A percentile compares a stretch with the other conserved stretches of the same genome.
These are phyloP conservation scores for Corylus heterophylla DNA, from an alignment of 306 rosid species.

Conservation along the genomic window DNA sequence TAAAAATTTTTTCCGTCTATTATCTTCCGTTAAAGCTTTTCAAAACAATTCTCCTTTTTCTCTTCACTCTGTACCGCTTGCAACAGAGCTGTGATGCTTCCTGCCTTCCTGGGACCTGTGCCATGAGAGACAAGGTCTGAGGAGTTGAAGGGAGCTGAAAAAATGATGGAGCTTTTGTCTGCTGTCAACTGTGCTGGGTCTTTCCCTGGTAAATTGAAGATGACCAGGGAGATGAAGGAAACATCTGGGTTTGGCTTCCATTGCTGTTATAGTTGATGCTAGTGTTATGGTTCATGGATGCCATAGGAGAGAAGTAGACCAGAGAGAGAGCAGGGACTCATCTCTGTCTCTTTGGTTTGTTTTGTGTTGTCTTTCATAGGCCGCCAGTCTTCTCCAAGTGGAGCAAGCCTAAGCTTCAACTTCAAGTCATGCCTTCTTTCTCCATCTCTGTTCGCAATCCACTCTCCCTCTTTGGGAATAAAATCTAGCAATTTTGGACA, in stretches of 20 bases:
- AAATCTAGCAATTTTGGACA: constrained; percentile 69
- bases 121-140: constrained; percentile 40
- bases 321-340: constrained; percentile 41
- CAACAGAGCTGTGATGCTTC: constrained; percentile 48
- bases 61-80: constrained; percentile 53
- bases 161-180: constrained; percentile 45
- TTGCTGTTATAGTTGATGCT: constrained; percentile 13
- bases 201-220: constrained; percentile 32
- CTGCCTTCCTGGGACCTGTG: constrained; percentile 3
- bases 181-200: constrained; percentile 27
- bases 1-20: too few relatives aligned
- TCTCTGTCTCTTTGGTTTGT: too few relatives aligned
- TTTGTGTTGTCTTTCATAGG: too few relatives aligned
- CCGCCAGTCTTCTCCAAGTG: too few relatives aligned
- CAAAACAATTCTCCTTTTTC: constrained; percentile 21
- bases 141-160: constrained; percentile 39
- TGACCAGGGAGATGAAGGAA: constrained; percentile 43
- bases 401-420: too few relatives aligned
- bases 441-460: constrained; percentile 42
- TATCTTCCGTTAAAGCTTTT: too few relatives aligned
- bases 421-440: constrained; percentile 37
- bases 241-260: constrained; percentile 20
- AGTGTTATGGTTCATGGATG: neutral
- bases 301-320: constrained; percentile 38
- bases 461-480: constrained; percentile 56